A percentile compares a stretch with the other conserved stretches of the same genome.
These are phyloP conservation scores for Penicillium ochrochloron DNA, from an alignment of 495 filamentous ascomycete genomes.

Conservation along the genomic window DNA sequence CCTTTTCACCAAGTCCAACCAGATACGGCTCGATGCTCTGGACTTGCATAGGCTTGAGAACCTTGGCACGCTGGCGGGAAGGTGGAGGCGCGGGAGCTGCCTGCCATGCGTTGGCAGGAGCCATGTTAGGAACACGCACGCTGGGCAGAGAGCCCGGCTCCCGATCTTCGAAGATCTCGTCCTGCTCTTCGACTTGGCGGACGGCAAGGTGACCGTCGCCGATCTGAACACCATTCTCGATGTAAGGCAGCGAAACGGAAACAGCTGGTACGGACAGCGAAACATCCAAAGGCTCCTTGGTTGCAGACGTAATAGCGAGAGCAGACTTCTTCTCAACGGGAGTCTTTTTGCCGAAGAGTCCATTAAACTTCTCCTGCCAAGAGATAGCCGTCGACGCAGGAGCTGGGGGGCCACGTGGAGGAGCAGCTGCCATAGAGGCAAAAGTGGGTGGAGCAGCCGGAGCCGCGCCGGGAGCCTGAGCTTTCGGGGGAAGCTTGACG, in stretches of 20 bases:
- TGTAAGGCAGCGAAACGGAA: slow-evolving; percentile 61
- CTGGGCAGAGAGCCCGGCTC: slow-evolving; percentile 77
- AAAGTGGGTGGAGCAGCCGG: slow-evolving; percentile 55
- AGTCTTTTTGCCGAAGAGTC: slow-evolving; percentile 66
- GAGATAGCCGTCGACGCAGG: slow-evolving; percentile 40
- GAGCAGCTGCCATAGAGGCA: slow-evolving; percentile 58
- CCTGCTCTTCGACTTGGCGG: slow-evolving; percentile 72
- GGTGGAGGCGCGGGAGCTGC: slow-evolving; percentile 46
- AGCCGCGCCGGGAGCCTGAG: slow-evolving; percentile 46
- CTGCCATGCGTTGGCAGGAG: slow-evolving; percentile 58
- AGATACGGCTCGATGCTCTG: slow-evolving; percentile 43
- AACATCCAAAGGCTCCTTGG: slow-evolving; percentile 64
- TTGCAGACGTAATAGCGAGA: slow-evolving; percentile 60
- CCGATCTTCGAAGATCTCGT: slow-evolving; percentile 82
- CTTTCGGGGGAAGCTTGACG: slow-evolving; percentile 70
- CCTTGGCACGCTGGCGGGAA: slow-evolving; percentile 39
- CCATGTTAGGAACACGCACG: slow-evolving; percentile 65
- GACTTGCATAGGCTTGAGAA: slow-evolving; percentile 45
- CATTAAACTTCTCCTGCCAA: slow-evolving; percentile 80
- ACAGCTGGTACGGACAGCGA: slow-evolving; percentile 53
- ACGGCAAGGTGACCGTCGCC: slow-evolving; percentile 53
- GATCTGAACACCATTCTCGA: slow-evolving; percentile 27
- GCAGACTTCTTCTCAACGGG: slow-evolving; percentile 56
- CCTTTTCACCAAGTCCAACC: slow-evolving; percentile 43
- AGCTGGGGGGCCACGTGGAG: slow-evolving; percentile 30